Evolutionary conservation across 83 land plant genomes (phyloP).

Genomic region (Thuja plicata): DNA sequence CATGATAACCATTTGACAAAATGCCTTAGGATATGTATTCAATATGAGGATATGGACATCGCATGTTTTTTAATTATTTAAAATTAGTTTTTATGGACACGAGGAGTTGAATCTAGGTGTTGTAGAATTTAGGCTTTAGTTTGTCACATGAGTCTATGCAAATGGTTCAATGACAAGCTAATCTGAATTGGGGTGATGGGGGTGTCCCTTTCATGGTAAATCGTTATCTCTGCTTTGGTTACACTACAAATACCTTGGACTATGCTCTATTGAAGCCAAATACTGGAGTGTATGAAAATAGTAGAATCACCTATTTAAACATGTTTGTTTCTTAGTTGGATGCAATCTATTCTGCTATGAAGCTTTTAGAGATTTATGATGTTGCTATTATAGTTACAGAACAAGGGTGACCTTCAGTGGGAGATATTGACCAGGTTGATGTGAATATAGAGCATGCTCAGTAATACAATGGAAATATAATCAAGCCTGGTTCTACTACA

Average conservation of each 20-base stretch:
- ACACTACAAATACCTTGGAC: constrained; percentile 30
- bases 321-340: constrained; percentile 74
- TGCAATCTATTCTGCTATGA: constrained; percentile 62
- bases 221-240: constrained; percentile 62
- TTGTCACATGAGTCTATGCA: too few relatives aligned
- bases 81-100: too few relatives aligned
- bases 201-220: constrained; percentile 63
- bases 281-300: constrained; percentile 31
- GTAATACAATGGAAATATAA: constrained; percentile 45
- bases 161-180: too few relatives aligned
- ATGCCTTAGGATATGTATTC: too few relatives aligned
- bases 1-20: too few relatives aligned
- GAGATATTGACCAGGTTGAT: constrained; percentile 32
- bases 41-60: too few relatives aligned
- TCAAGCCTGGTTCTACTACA: constrained; percentile 46
- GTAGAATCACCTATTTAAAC: constrained; percentile 48
- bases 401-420: constrained; percentile 71
- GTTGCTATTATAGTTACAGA: constrained; percentile 60
- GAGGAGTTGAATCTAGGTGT: too few relatives aligned
- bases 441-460: constrained; percentile 34
- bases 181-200: not conserved
- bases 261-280: constrained; percentile 58
- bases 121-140: too few relatives aligned
- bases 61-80: too few relatives aligned
- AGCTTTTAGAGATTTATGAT: constrained; percentile 20